These are phyloP conservation scores for Neurospora sp. DNA, from an alignment of 495 filamentous ascomycete genomes.

Conservation along the genomic window DNA sequence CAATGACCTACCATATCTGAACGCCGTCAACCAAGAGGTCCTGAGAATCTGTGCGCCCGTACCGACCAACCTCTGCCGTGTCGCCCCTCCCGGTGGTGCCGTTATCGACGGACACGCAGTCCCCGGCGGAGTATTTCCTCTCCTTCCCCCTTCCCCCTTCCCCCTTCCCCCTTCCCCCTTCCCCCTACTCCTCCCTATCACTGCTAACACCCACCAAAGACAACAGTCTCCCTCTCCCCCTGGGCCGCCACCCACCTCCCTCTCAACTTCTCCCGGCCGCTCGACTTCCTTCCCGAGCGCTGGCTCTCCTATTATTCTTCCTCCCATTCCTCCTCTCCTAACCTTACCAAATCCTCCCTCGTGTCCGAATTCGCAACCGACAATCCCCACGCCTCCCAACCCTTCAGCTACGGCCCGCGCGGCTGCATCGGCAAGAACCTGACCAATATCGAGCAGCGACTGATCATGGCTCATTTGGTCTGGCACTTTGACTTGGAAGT, in stretches of 20 bases:
- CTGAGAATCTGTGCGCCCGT: conserved; percentile 8
- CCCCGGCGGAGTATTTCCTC: conserved; percentile 1
- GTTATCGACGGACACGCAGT: conserved; percentile 10
- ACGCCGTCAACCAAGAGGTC: conserved; percentile 7
- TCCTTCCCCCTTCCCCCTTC: too few species aligned
- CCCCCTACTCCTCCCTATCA: neutral
- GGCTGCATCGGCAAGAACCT: conserved; percentile 40
- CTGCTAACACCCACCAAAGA: neutral
- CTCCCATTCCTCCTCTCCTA: neutral
- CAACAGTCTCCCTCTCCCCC: conserved; percentile 14
- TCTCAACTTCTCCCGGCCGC: conserved; percentile 25
- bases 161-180: too few species aligned
- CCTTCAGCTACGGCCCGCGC: conserved; percentile 36
- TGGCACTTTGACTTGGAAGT: conserved; percentile 3
- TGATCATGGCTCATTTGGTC: conserved; percentile 6
- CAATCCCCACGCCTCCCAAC: conserved; percentile 11
- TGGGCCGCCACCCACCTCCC: conserved; percentile 10
- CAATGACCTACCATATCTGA: conserved; percentile 8
- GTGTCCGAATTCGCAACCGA: conserved; percentile 15
- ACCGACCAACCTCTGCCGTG: conserved; percentile 5
- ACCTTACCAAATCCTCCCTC: too few species aligned
- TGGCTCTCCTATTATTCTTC: conserved; percentile 24
- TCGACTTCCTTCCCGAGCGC: conserved; percentile 34
- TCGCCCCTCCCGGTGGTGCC: conserved; percentile 4
- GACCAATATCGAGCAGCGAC: conserved; percentile 18